phyloP scores from a whole-genome alignment of 495 filamentous ascomycete species.

The Penicillium roqueforti region DNA sequence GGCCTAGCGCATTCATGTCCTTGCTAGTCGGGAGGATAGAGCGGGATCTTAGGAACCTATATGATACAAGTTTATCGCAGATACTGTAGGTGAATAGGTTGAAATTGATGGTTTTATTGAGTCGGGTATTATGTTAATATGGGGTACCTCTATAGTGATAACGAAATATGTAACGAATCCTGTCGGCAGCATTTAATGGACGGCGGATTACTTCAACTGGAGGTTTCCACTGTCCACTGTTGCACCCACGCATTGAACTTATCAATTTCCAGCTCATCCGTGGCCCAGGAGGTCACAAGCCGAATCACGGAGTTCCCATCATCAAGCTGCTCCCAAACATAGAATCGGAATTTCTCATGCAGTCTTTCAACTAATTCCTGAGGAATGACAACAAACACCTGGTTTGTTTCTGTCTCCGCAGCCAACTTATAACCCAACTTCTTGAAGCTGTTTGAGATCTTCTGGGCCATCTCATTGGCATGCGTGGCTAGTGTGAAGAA shows the following conservation, averaged over 20 bases:
- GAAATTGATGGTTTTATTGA: no score
- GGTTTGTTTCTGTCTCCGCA: constrained; percentile 36
- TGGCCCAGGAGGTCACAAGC: constrained; percentile 40
- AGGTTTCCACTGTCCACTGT: constrained; percentile 23
- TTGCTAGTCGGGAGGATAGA: no score
- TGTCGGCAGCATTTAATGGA: constrained; percentile 4
- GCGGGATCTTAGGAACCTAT: no score
- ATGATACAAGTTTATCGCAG: no score
- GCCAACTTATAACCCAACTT: constrained; percentile 27
- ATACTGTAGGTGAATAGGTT: no score
- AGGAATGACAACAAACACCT: constrained; percentile 34
- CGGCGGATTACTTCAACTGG: neutral
- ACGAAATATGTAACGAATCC: neutral
- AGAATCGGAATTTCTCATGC: constrained; percentile 32
- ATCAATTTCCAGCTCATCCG: constrained; percentile 32
- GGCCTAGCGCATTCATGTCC: no score
- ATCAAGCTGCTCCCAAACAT: constrained; percentile 33
- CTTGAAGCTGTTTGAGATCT: constrained; percentile 30
- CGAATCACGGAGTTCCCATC: constrained; percentile 25
- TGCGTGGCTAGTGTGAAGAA: constrained; percentile 39
- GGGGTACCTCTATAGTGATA: neutral
- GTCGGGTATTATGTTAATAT: constrained; percentile 11
- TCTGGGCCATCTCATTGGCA: constrained; percentile 40
- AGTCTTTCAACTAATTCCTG: constrained; percentile 19
- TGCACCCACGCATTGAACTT: constrained; percentile 32